Percentiles rank a stretch among this genome's conserved stretches.
These are phyloP conservation scores for Psilocybe mexicana DNA, from an alignment of 1,284 basidiomycete genomes.

Conservation along the genomic window DNA sequence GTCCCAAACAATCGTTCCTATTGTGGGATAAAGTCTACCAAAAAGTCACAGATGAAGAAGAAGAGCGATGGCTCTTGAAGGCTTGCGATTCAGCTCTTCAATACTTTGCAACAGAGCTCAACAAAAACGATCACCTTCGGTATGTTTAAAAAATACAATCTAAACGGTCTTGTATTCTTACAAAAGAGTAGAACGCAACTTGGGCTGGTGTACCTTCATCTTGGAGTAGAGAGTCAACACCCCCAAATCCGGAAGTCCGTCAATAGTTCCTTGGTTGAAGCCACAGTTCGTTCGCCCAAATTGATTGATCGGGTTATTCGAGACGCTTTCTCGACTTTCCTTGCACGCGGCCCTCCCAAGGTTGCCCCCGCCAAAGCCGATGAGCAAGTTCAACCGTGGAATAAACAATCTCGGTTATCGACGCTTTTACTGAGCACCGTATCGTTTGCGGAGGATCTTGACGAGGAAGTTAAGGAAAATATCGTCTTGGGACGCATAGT, in stretches of 20 bases:
- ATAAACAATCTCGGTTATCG: constrained; percentile 50
- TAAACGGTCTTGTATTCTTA: constrained; percentile 2
- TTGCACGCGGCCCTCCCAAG: constrained; percentile 35
- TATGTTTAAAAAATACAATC: constrained; percentile 30
- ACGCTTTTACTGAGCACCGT: constrained; percentile 52
- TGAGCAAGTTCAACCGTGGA: constrained; percentile 34
- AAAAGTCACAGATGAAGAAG: constrained; percentile 63
- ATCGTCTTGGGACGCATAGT: constrained; percentile 61
- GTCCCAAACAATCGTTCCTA: constrained; percentile 80
- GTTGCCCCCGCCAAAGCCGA: constrained; percentile 23
- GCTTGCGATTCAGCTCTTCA: constrained; percentile 57
- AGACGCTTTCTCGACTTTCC: constrained; percentile 52
- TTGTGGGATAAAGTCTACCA: constrained; percentile 86
- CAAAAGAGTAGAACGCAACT: constrained; percentile 45
- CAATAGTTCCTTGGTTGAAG: constrained; percentile 42
- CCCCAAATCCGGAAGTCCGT: constrained; percentile 54
- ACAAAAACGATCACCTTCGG: constrained; percentile 60
- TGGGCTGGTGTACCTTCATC: constrained; percentile 67
- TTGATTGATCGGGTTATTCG: constrained; percentile 54
- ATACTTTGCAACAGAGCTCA: constrained; percentile 53
- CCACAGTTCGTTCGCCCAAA: constrained; percentile 38
- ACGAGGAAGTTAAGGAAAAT: constrained; percentile 39
- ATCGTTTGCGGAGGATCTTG: constrained; percentile 42
- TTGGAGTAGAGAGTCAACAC: constrained; percentile 60
- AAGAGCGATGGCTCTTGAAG: constrained; percentile 80